phyloP scores from a whole-genome alignment of 1,284 basidiomycete genomes.

The Moesziomyces sp. region DNA sequence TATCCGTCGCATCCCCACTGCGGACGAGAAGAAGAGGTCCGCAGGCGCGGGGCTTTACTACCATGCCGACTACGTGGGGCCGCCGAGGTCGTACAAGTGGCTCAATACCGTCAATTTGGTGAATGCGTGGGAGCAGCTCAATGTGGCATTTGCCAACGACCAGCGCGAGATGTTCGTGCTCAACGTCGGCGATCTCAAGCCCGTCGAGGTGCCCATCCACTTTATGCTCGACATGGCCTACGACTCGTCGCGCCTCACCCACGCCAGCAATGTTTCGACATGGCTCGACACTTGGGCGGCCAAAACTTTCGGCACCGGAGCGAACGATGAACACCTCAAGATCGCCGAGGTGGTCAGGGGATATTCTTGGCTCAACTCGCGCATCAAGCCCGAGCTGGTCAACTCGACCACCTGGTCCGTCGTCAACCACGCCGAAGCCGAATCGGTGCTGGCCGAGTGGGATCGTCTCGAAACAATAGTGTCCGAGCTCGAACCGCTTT shows the following conservation, averaged over 20 bases:
- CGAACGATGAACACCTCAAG: slow-evolving; percentile 66
- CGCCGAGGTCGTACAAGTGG: slow-evolving; percentile 69
- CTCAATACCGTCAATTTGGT: slow-evolving; percentile 60
- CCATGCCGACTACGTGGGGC: slow-evolving; percentile 70
- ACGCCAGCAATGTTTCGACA: slow-evolving; percentile 67
- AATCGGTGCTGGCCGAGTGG: slow-evolving; percentile 27
- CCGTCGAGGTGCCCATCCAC: slow-evolving; percentile 76
- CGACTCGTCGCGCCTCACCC: slow-evolving; percentile 69
- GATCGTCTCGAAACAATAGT: slow-evolving; percentile 15
- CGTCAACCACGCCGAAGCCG: slow-evolving; percentile 77
- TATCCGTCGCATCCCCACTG: slow-evolving; percentile 68
- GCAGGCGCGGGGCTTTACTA: slow-evolving; percentile 79
- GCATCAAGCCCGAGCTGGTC: slow-evolving; percentile 77
- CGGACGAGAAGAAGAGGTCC: slow-evolving; percentile 72
- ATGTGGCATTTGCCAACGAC: slow-evolving; percentile 36
- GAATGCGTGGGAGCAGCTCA: slow-evolving; percentile 52
- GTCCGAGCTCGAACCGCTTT: slow-evolving; percentile 11
- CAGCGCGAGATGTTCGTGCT: slow-evolving; percentile 67
- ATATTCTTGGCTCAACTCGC: slow-evolving; percentile 74
- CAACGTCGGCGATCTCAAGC: slow-evolving; percentile 76
- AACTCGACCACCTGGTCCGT: slow-evolving; percentile 76
- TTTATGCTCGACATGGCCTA: slow-evolving; percentile 77
- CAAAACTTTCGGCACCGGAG: slow-evolving; percentile 74
- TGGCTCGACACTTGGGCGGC: slow-evolving; percentile 75
- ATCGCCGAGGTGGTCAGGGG: slow-evolving; percentile 74